Evolutionary conservation across 2,329 filamentous ascomycete genomes (phyloP).

Genomic region (Diaporthe sp.): DNA sequence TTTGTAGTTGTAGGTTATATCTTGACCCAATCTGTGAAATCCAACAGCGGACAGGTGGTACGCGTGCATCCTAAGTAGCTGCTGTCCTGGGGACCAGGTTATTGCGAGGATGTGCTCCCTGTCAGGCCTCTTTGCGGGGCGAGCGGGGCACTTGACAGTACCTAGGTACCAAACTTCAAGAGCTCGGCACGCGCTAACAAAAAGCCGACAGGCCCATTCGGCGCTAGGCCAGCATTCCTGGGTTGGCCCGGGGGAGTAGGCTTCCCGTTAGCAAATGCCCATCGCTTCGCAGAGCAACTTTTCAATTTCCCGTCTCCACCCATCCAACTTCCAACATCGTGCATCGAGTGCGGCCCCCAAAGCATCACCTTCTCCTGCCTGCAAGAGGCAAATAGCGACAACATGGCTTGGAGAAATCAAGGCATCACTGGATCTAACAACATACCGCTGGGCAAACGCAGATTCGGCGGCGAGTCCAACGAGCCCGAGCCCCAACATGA

Average conservation of each 20-base stretch:
- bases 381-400: constrained; percentile 16
- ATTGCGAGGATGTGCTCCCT: too few species aligned
- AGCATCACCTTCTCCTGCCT: constrained; percentile 15
- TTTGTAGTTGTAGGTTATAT: background rate
- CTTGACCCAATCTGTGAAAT: background rate
- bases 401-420: constrained; percentile 78
- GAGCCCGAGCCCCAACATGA: constrained; percentile 40
- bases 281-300: constrained; percentile 26
- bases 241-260: background rate
- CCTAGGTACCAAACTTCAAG: too few species aligned
- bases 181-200: constrained; percentile 30
- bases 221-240: constrained; percentile 9
- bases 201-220: constrained; percentile 5
- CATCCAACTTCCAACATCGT: background rate
- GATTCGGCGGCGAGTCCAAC: constrained; percentile 75
- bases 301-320: constrained; percentile 21
- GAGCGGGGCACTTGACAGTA: background rate
- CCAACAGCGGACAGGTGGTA: background rate
- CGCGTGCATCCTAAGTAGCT: background rate
- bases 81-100: background rate
- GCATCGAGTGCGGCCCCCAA: constrained; percentile 47
- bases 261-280: background rate
- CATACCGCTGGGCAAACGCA: constrained; percentile 90
- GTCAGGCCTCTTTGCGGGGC: background rate
- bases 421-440: constrained; percentile 99